Evolutionary conservation across 306 rosid genomes (phyloP), one percentile per base, ranked within the genome.

Genomic region (Inga leiocalycina): DNA sequence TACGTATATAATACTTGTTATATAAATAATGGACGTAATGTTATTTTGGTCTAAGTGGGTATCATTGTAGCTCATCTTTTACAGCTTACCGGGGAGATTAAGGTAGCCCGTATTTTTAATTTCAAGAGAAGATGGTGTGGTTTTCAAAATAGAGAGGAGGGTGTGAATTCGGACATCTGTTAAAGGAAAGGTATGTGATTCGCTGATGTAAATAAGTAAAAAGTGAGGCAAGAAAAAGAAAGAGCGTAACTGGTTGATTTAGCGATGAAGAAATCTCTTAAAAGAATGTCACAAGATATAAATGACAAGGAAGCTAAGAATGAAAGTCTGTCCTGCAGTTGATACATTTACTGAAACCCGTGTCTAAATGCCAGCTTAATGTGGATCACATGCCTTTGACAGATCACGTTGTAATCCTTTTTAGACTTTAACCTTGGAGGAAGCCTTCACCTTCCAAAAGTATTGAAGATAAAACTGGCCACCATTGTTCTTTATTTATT

Each of bases 371-470:
- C 52, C 51, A 44, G 41, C 56, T 35, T 59, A 10, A 22, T 22
- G 66, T 52, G 65, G 81, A 41, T 37, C 78, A 43, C 30, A 0
- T 73, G 59, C 75, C 74, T 48, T 35, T 22, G 10, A 69, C 46
- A 2, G 46, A 30, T 81, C 15, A 4, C 49, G 7, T 0, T 39
- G 66, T 17, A 48, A 78, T 77, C 49, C 67, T 54, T 41, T 81
- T 41, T 4, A 41, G 74, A 78, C 74, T 46, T 52, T 49, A 16
- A 48, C 17, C 39, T 72, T 72, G n/a, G 13, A 44, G 10, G 41
- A 35, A 24, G 30, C 49, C 82, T 59, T 66, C 67, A 74, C 72
- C 39, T 86, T 49, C 46, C 46, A 27, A 61, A 4, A 39, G 46
- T 22, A 68, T 51, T 39, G 4, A 35, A 49, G 64, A 77, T 75